A percentile compares a stretch with the other conserved stretches of the same genome.
Conservation (phyloP, 139 green algal species). For the Zygnema circumcarinatum region DNA sequence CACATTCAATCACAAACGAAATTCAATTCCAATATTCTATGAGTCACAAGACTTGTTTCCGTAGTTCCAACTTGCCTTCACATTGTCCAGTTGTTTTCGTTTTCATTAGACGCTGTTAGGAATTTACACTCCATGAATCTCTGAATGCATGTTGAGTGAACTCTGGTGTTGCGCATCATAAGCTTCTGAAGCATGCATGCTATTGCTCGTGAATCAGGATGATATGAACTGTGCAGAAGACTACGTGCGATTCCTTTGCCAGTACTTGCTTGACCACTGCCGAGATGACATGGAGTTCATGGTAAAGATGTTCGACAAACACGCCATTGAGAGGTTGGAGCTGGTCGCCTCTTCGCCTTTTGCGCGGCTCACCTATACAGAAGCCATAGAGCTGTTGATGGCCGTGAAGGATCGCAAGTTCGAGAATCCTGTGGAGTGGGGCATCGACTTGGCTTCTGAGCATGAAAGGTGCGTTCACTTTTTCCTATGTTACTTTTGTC, state of each 20-base stretch:
- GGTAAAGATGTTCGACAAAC: constrained; percentile 85
- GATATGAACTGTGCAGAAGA: constrained; percentile 92
- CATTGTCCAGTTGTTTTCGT: too few species aligned
- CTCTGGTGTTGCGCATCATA: not conserved
- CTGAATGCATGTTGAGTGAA: not conserved
- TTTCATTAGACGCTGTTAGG: too few species aligned
- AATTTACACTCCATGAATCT: not conserved
- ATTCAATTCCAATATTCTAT: too few species aligned
- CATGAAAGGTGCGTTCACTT: constrained; percentile 88
- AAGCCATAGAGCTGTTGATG: constrained; percentile 89
- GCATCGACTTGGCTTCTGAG: constrained; percentile 88
- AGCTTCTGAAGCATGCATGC: not conserved
- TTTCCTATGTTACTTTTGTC: not conserved
- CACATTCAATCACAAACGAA: too few species aligned
- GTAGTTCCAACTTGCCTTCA: too few species aligned
- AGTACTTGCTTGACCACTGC: constrained; percentile 78
- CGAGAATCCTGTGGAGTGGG: constrained; percentile 87
- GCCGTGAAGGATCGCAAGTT: constrained; percentile 86
- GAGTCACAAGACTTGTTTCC: too few species aligned
- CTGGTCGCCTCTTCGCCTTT: constrained; percentile 84
- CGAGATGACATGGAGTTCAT: constrained; percentile 83
- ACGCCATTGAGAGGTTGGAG: constrained; percentile 78
- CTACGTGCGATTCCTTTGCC: constrained; percentile 83
- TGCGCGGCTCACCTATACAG: constrained; percentile 89
- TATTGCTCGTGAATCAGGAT: constrained; percentile 62